Evolutionary conservation across 2,329 filamentous ascomycete species (phyloP), one percentile per base, ranked within the genome.

Genomic region (Microdochium paspali): DNA sequence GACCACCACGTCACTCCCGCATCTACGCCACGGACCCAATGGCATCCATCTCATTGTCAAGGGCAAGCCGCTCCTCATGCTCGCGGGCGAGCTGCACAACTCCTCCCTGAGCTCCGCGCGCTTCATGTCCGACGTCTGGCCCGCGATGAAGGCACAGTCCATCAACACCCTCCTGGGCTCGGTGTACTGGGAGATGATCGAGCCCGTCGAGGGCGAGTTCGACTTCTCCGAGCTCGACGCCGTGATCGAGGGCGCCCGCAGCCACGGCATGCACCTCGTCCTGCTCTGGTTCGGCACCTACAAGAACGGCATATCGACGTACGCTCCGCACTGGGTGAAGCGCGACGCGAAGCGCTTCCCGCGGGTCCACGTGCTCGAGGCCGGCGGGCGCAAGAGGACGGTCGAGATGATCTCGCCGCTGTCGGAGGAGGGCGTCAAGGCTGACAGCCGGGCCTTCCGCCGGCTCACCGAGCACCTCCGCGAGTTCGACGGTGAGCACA

Each of bases 201-300:
- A 67, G 49, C 64, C 64, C 0, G 48, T 49, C 0, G 65, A 67
- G 42, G 64, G 62, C 9, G 28, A 58, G 2, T 67, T 66, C 39
- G 53, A 61, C 46, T 67, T 67, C 39, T 25, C 50, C 3, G 61
- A 66, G 46, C 60, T 67, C 2, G 64, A 67, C 30, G 48, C 52
- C 2, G 60, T 66, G 1, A 56, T 67, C 3, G 26, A 50, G 9
- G 62, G 57, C 23, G 64, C 64, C 1, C 56, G 56, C 23, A 40
- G 50, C 21, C 46, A 47, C 39, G 32, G 31, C 4, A 60, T 68
- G 53, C 60, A 61, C 25, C 57, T 68, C 2, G 62, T 67, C 3
- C 53, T 68, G 0, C 59, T 68, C 0, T 68, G 65, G 65, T 68
- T 68, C 28, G 65, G 64, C 6, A 60, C 61, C 4, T 68, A 63